Conservation (phyloP, 306 rosid genomes). For the Potentilla sterilis region DNA sequence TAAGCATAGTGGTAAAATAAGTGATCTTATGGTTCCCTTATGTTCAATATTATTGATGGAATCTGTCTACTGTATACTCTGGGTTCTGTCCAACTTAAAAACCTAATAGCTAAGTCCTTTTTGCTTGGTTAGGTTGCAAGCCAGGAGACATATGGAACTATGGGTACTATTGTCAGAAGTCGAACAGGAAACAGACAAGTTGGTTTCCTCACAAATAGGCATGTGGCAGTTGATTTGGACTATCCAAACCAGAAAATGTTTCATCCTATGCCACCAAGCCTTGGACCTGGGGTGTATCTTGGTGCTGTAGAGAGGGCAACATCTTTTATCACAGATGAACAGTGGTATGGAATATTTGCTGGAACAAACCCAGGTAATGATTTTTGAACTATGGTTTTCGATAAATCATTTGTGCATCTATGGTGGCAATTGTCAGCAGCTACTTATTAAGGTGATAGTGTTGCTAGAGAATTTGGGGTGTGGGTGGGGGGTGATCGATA, state of each 20-base stretch:
- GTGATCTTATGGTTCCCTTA: constrained; percentile 11
- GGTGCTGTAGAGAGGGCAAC: constrained; percentile 99
- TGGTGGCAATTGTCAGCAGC: not conserved
- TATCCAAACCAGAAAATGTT: constrained; percentile 99
- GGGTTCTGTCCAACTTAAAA: constrained; percentile 14
- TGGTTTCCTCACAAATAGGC: constrained; percentile 97
- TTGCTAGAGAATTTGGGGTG: not conserved
- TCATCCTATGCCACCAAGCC: constrained; percentile 98
- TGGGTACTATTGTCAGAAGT: constrained; percentile 97
- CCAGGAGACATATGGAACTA: constrained; percentile 94
- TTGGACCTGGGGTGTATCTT: constrained; percentile 96
- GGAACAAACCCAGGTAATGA: constrained; percentile 97
- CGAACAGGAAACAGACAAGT: constrained; percentile 83
- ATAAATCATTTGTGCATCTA: constrained; percentile 12
- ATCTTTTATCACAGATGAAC: constrained; percentile 94
- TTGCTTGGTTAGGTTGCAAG: constrained; percentile 78
- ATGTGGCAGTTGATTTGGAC: constrained; percentile 98
- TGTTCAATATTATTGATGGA: constrained; percentile 24
- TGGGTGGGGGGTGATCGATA: not conserved
- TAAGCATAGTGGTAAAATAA: not conserved
- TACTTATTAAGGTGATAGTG: not conserved
- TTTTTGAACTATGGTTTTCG: constrained; percentile 20
- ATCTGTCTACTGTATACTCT: constrained; percentile 21
- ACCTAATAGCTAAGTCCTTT: constrained; percentile 29
- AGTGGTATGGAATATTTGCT: constrained; percentile 95